Evolutionary conservation across 805 yeast genomes (phyloP).

Genomic region (Kregervanrija fluxuum): DNA sequence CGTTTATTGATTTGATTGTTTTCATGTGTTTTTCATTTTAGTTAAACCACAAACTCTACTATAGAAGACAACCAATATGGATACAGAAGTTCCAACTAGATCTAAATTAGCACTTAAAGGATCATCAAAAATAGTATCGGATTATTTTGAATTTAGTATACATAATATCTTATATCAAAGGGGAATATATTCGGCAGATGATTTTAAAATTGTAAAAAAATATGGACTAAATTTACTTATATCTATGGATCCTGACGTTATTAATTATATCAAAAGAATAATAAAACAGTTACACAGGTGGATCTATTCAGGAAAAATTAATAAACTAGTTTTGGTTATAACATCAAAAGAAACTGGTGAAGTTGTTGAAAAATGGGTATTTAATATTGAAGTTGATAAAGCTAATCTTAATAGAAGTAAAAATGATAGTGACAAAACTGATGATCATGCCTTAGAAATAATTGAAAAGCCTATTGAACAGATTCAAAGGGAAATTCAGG

Average conservation of each 20-base stretch:
- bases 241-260: constrained; percentile 70
- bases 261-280: constrained; percentile 56
- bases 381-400: constrained; percentile 44
- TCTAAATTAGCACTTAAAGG: constrained; percentile 64
- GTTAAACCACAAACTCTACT: not conserved
- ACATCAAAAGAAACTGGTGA: constrained; percentile 60
- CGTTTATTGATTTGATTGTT: not conserved
- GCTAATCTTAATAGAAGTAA: constrained; percentile 8
- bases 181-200: constrained; percentile 84
- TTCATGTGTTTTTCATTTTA: not conserved
- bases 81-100: constrained; percentile 25
- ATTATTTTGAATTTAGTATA: constrained; percentile 77
- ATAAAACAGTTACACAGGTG: constrained; percentile 66
- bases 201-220: constrained; percentile 68
- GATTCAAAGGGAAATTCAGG: constrained; percentile 71
- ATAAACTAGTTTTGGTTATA: constrained; percentile 66
- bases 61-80: not conserved
- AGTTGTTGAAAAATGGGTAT: constrained; percentile 82
- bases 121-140: constrained; percentile 70
- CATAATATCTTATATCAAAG: constrained; percentile 81
- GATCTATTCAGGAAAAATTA: constrained; percentile 64
- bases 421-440: constrained; percentile 5
- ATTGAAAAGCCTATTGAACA: constrained; percentile 30
- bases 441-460: constrained; percentile 16
- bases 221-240: constrained; percentile 73